A percentile compares a stretch with the other conserved stretches of the same genome.
Evolutionary conservation across 192 early-diverging fungal species (phyloP).

Genomic region (Mortierella hygrophila): DNA sequence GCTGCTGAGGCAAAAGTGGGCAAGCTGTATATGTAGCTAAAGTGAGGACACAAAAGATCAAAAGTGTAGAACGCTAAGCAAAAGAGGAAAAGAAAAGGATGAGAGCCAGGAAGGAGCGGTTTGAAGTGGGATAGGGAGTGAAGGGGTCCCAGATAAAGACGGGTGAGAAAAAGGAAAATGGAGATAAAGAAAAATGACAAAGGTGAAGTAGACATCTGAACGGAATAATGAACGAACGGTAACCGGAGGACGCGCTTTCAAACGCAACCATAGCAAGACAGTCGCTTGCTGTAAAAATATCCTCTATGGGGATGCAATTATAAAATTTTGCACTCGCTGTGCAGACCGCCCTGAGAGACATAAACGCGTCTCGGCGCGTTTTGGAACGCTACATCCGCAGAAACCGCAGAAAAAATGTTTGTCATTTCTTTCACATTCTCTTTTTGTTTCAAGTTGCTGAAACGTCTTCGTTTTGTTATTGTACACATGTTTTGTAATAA

Average conservation of each 20-base stretch:
- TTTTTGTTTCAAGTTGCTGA: neutral
- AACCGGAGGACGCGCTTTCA: conserved; percentile 19
- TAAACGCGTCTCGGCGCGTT: neutral
- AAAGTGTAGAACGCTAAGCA: neutral
- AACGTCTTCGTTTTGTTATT: neutral
- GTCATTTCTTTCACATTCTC: neutral
- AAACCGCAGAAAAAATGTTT: neutral
- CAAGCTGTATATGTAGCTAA: neutral
- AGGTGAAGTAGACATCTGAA: neutral
- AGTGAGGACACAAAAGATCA: neutral
- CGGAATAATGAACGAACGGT: neutral
- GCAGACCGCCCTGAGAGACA: neutral
- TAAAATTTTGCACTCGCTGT: neutral
- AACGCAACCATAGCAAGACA: conserved; percentile 20
- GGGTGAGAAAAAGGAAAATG: neutral
- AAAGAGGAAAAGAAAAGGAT: neutral
- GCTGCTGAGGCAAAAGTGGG: neutral
- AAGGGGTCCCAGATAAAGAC: neutral
- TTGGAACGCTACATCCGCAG: conserved; percentile 8
- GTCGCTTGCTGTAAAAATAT: no score
- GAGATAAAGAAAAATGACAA: neutral
- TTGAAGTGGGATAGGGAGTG: no score
- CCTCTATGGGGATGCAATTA: neutral
- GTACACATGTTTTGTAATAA: conserved; percentile 10
- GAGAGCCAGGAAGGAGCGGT: neutral